Base-by-base conservation (phyloP, 345 rosid genomes). In the Brassica nigra region DNA sequence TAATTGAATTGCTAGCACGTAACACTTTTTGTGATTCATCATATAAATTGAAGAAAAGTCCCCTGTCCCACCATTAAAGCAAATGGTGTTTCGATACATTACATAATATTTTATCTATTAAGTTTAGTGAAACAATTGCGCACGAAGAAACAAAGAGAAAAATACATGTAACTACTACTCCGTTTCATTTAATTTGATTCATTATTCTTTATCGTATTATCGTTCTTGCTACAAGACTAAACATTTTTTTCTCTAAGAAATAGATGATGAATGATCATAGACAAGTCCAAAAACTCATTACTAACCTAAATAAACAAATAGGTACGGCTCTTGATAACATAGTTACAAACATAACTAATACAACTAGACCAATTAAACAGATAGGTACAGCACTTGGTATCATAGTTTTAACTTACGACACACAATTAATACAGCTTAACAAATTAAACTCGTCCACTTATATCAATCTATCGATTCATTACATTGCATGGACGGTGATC, bases 401-500 rank as follows among this genome's bases (percentile, higher is more conserved):
- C 28, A 33, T 10, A 14, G 16, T 54, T 70, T 54, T 12, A 61
- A 61, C 55, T 49, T 49, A 49, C 57, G 16, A n/a, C 6, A 44
- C 52, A 61, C 64, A 10, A 42, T 28, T 57, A 61, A 28, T 29
- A 63, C 14, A 15, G 16, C 23, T 30, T 11, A 64, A 18, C 33
- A 11, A 59, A 27, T 39, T 37, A 58, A 4, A 16, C n/a, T n/a
- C 15, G 28, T 11, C 67, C 37, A 8, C 8, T 72, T 59, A 29
- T 18, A 30, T 52, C 62, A 30, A 47, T 18, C 10, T 55, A 55
- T 16, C 28, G 57, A 52, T 18, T 52, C 20, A 5, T 52, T 65
- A 1, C 55, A 49, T 49, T 74, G 36, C 63, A 74, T 64, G 62
- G 62, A 1, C 77, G 52, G 34, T 47, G 8, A 74, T n/a, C 47